Evolutionary conservation across 192 early-diverging fungal genomes (phyloP), one percentile per base, ranked within the genome.

Genomic region (Podila verticillata): DNA sequence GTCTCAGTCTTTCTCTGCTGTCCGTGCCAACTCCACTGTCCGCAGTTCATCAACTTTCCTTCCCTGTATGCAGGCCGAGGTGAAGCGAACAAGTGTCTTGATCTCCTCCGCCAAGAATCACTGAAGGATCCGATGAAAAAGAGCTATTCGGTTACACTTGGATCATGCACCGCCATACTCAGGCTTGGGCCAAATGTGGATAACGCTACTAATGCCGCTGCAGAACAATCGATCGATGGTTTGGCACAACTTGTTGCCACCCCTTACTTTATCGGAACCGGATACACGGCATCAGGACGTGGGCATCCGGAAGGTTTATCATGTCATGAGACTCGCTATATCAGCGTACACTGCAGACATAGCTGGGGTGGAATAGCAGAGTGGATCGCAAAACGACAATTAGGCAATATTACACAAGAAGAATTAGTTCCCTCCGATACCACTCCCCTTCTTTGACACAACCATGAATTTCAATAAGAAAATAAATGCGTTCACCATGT

Each of bases 21-120:
- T n/a, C n/a, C n/a, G n/a, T n/a, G n/a, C n/a, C n/a, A n/a, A n/a
- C 12, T 24, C 54, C n/a, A 17, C 19, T n/a, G 6, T 26, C 54
- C 54, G 5, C 7, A 2, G 2, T 22, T 26, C 35, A 20, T 22
- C 0, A 20, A 24, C 1, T 22, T 63, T 63, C 4, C 10, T 20
- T 12, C 61, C 61, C 39, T 63, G 35, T 63, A 63, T 63, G 36
- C 61, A 26, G 61, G 35, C 39, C 61, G 61, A 47, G 61, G 39
- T 22, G 61, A 63, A 26, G 61, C 61, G 35, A 63, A 26, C 10
- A 63, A 44, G 34, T 63, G 61, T 63, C 61, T 63, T 3, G 39
- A 47, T 63, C 61, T 63, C 36, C 61, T 63, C 61, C 35, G 61
- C 61, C 24, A 4, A 26, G 35, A 47, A 35, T 44, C 61, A 10